Conservation (phyloP, 2,329 filamentous ascomycete genomes). For the Lithohypha guttulata region DNA sequence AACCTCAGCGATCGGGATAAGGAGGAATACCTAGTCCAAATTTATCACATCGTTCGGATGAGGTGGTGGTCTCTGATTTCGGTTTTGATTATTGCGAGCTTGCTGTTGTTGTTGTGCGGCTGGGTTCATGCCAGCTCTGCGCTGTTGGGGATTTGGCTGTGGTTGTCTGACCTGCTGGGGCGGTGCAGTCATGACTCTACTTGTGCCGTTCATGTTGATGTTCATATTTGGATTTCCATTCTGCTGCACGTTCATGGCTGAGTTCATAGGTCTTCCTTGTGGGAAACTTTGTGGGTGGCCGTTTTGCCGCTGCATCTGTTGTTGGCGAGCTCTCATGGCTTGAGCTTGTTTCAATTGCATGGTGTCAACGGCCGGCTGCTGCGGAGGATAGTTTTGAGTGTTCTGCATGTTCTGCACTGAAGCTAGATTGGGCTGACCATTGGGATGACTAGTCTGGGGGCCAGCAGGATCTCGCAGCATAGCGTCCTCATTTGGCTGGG, state of each 20-base stretch:
- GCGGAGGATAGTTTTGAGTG: neutral
- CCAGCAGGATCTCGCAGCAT: too few relatives aligned
- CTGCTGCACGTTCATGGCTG: too few relatives aligned
- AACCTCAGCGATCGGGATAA: too few relatives aligned
- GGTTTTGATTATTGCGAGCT: neutral
- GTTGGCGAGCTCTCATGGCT: neutral
- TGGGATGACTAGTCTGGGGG: too few relatives aligned
- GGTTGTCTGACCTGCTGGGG: constrained; percentile 2
- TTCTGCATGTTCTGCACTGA: neutral
- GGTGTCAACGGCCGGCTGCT: too few relatives aligned
- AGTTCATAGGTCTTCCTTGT: too few relatives aligned
- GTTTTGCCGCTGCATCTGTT: too few relatives aligned
- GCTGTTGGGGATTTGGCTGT: neutral
- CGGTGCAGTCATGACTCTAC: neutral
- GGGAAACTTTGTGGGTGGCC: too few relatives aligned
- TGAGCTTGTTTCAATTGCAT: neutral
- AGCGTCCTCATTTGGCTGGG: constrained; percentile 3
- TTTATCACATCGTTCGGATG: constrained; percentile 8
- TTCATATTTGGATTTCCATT: too few relatives aligned
- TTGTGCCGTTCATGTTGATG: neutral
- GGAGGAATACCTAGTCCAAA: constrained; percentile 3
- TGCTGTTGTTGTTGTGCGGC: neutral
- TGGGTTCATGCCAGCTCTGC: neutral
- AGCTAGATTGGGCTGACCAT: too few relatives aligned
- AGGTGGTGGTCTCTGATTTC: neutral